A percentile compares a stretch with the other conserved stretches of the same genome.
These are phyloP conservation scores for Oemleria cerasiformis DNA, from an alignment of 306 rosid genomes.

Conservation along the genomic window DNA sequence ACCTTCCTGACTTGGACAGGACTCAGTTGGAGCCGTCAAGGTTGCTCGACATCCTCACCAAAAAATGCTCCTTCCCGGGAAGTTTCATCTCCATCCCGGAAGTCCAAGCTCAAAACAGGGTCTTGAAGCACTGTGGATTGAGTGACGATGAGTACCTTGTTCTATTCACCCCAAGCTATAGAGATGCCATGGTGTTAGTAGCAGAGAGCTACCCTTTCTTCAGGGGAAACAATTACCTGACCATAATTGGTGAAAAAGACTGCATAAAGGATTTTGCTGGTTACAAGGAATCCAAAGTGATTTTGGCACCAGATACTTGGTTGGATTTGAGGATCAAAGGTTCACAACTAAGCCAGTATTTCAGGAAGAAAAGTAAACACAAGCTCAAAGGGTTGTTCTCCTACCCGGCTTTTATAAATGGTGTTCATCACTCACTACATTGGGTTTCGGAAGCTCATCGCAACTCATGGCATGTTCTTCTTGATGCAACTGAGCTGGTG, in stretches of 20 bases:
- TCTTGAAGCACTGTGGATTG: constrained; percentile 71
- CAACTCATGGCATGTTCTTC: constrained; percentile 87
- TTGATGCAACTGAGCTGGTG: constrained; percentile 70
- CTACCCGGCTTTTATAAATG: constrained; percentile 69
- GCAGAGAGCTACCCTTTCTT: constrained; percentile 82
- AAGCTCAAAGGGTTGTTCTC: constrained; percentile 78
- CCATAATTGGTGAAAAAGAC: constrained; percentile 49
- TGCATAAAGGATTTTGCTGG: constrained; percentile 56
- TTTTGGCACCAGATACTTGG: constrained; percentile 65
- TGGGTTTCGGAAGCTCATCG: constrained; percentile 94
- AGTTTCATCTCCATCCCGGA: constrained; percentile 83
- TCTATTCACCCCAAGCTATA: constrained; percentile 66
- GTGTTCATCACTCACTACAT: constrained; percentile 62
- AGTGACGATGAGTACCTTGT: constrained; percentile 67
- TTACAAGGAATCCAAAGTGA: constrained; percentile 70
- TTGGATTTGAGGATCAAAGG: constrained; percentile 78
- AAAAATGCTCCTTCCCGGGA: constrained; percentile 69
- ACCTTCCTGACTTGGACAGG: constrained; percentile 67
- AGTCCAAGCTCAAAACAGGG: constrained; percentile 64
- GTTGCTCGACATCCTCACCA: constrained; percentile 66
- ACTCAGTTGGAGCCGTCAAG: constrained; percentile 75
- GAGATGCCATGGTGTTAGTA: constrained; percentile 70
- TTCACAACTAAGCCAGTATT: constrained; percentile 77
- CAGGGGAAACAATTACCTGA: constrained; percentile 64
- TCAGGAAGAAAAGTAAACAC: constrained; percentile 75